Evolutionary conservation across 306 rosid species (phyloP).

Genomic region (Corylus americana): DNA sequence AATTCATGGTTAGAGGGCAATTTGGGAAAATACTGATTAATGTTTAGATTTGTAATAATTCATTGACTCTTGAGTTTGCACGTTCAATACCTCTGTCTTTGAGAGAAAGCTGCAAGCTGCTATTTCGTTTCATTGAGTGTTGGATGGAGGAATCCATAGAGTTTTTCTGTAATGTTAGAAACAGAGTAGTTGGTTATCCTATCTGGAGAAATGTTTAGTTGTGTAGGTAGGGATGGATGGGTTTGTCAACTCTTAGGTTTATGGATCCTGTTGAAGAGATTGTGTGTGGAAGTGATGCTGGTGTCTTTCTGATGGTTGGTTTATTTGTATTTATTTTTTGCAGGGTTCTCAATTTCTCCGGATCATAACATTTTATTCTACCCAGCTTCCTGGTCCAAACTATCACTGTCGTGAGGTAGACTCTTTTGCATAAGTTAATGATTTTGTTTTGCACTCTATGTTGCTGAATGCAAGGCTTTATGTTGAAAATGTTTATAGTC

Average conservation of each 20-base stretch:
- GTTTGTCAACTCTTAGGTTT: background rate
- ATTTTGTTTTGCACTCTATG: background rate
- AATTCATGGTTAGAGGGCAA: background rate
- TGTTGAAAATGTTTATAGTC: background rate
- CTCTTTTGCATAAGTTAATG: background rate
- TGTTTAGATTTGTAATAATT: background rate
- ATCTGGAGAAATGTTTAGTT: background rate
- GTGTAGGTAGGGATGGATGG: background rate
- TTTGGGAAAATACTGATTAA: background rate
- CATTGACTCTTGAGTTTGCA: background rate
- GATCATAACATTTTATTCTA: constrained; percentile 83
- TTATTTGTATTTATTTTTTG: constrained; percentile 26
- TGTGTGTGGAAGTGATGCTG: background rate
- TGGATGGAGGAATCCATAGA: background rate
- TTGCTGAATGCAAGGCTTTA: constrained; percentile 1
- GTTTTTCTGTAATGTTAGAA: background rate
- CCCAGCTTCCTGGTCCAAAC: constrained; percentile 99
- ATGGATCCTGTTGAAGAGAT: constrained; percentile 4
- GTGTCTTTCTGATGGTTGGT: constrained; percentile 14
- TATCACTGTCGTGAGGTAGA: constrained; percentile 96
- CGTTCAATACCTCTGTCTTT: background rate
- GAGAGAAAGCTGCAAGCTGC: background rate
- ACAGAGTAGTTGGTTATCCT: background rate
- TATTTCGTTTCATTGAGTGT: background rate
- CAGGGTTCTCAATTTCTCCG: constrained; percentile 91